Evolutionary conservation across 805 yeast species (phyloP).

Genomic region (Ogataea minuta): DNA sequence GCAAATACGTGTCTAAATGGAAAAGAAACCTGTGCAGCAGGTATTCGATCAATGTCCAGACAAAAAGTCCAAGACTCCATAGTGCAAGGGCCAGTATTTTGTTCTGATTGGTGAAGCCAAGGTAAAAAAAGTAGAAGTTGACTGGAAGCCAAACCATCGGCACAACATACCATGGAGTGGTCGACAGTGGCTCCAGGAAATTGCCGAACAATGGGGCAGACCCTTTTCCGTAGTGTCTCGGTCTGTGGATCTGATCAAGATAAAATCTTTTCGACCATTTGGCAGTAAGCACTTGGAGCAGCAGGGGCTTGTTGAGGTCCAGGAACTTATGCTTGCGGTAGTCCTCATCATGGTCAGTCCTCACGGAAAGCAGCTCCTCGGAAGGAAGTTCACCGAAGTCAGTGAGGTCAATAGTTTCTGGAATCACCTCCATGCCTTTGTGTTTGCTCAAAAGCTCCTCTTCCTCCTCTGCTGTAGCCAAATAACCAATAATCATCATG

Average conservation of each 20-base stretch:
- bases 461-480: conserved; percentile 82
- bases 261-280: conserved; percentile 85
- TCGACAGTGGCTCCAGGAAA: conserved; percentile 84
- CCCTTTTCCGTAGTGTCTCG: conserved; percentile 96
- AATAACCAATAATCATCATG: conserved; percentile 72
- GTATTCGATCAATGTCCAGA: conserved; percentile 94
- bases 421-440: conserved; percentile 46
- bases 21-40: conserved; percentile 84
- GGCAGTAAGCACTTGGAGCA: conserved; percentile 75
- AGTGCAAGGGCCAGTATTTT: conserved; percentile 48
- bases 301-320: conserved; percentile 78
- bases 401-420: conserved; percentile 45
- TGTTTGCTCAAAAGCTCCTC: conserved; percentile 59
- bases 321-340: conserved; percentile 76
- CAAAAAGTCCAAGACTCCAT: conserved; percentile 78
- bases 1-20: conserved; percentile 86
- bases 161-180: conserved; percentile 93
- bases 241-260: conserved; percentile 94
- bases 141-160: conserved; percentile 87
- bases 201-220: conserved; percentile 96
- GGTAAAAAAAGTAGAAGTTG: conserved; percentile 58
- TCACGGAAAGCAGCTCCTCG: conserved; percentile 67
- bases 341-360: conserved; percentile 76
- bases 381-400: conserved; percentile 66
- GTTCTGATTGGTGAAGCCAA: conserved; percentile 54